phyloP scores from a whole-genome alignment of 768 basidiomycete species.

The Suillus subaureus region DNA sequence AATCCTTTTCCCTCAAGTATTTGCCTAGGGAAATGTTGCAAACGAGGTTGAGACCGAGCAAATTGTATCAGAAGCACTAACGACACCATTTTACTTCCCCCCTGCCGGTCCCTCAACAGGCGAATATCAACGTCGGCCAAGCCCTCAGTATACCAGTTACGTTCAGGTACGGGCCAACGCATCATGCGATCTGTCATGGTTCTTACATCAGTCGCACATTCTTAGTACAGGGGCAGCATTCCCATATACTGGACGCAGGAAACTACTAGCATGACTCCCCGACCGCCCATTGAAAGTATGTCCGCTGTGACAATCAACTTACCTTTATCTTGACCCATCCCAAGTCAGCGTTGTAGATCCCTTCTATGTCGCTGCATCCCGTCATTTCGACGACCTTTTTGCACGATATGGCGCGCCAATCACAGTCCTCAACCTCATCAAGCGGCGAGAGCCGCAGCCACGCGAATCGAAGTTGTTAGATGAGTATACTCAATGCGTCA shows the following conservation, averaged over 20 bases:
- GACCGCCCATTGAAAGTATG: slow-evolving; percentile 95
- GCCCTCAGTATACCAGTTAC: slow-evolving; percentile 91
- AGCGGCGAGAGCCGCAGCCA: slow-evolving; percentile 74
- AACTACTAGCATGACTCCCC: slow-evolving; percentile 83
- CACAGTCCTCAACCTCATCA: slow-evolving; percentile 93
- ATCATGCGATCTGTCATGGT: background rate
- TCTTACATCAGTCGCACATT: background rate
- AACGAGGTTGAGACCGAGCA: slow-evolving; percentile 99
- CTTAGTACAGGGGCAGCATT: slow-evolving; percentile 91
- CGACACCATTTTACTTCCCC: slow-evolving; percentile 87
- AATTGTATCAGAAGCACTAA: slow-evolving; percentile 88
- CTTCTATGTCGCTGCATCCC: slow-evolving; percentile 89
- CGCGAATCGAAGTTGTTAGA: slow-evolving; percentile 89
- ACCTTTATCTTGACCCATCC: slow-evolving; percentile 11
- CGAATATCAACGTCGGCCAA: slow-evolving; percentile 54
- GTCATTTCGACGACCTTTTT: slow-evolving; percentile 92
- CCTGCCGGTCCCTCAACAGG: slow-evolving; percentile 37
- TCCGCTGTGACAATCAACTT: slow-evolving; percentile 6
- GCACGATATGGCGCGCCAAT: slow-evolving; percentile 88
- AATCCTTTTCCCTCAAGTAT: background rate
- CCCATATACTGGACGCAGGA: slow-evolving; percentile 98
- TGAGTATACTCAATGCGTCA: slow-evolving; percentile 90
- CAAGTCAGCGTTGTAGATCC: slow-evolving; percentile 92
- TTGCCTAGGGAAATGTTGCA: slow-evolving; percentile 88
- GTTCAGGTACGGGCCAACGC: slow-evolving; percentile 63